phyloP scores from a whole-genome alignment of 257 asterid genomes.

The Capsicum baccatum region DNA sequence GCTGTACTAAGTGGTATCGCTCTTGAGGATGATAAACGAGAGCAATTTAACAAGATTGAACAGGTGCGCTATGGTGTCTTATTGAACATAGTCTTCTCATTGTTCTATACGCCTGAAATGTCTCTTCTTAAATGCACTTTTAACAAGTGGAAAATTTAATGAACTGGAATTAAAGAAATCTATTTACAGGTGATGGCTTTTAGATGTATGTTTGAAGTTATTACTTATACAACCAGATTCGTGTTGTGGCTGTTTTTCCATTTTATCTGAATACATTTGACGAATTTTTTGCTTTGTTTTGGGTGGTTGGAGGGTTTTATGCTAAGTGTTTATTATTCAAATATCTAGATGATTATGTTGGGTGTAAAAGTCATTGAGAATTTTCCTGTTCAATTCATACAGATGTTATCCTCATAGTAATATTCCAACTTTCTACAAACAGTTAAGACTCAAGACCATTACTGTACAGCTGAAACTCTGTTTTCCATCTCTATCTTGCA shows the following conservation, averaged over 20 bases:
- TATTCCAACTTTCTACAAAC: background rate
- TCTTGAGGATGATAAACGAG: conserved; percentile 89
- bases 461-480: background rate
- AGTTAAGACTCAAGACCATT: background rate
- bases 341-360: conserved; percentile 13
- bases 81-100: background rate
- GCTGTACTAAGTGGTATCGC: conserved; percentile 91
- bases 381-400: no score
- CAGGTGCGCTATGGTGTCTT: conserved; percentile 58
- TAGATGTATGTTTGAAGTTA: background rate
- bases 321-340: background rate
- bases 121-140: background rate
- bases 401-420: background rate
- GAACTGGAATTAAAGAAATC: background rate
- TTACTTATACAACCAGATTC: conserved; percentile 14
- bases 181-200: conserved; percentile 2
- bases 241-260: conserved; percentile 20
- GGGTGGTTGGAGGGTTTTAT: background rate
- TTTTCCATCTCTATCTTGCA: conserved; percentile 15
- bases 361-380: conserved; percentile 2
- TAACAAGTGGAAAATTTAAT: conserved; percentile 6
- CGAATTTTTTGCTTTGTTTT: background rate
- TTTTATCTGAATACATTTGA: background rate
- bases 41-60: conserved; percentile 83
- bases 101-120: conserved; percentile 12